A percentile compares a stretch with the other conserved stretches of the same genome.
These are phyloP conservation scores for Barnettozyma vustinii DNA, from an alignment of 805 yeast genomes.

Conservation along the genomic window DNA sequence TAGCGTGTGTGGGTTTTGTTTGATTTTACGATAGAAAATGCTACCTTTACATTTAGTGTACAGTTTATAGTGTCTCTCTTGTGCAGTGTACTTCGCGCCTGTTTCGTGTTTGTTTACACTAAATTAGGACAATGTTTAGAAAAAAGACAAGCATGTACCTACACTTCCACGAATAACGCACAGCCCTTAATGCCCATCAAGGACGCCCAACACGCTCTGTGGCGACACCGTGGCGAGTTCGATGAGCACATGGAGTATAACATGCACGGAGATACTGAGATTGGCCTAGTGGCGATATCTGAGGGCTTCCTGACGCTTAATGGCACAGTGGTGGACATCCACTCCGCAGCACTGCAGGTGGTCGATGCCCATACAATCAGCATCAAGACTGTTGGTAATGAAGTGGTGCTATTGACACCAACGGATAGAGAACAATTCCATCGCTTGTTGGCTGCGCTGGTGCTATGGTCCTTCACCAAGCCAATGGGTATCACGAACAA, in stretches of 20 bases:
- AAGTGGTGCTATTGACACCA: conserved; percentile 14
- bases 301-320: conserved; percentile 1
- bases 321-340: not conserved
- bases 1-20: not conserved
- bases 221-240: conserved; percentile 13
- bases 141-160: not conserved
- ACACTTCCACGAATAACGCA: not conserved
- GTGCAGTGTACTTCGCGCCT: not conserved
- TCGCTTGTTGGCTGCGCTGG: conserved; percentile 37
- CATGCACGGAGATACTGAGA: not conserved
- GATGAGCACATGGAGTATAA: conserved; percentile 13
- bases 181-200: not conserved
- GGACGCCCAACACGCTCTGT: conserved; percentile 2
- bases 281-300: conserved; percentile 3
- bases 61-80: not conserved
- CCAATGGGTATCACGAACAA: conserved; percentile 51
- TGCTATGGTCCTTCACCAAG: conserved; percentile 53
- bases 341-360: not conserved
- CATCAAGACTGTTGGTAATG: not conserved
- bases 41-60: not conserved
- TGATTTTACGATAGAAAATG: not conserved
- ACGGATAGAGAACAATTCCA: conserved; percentile 30
- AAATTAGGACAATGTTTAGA: not conserved
- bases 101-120: not conserved
- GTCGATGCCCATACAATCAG: not conserved